These are phyloP conservation scores for Ceratobasidium sp. DNA, from an alignment of 1,284 basidiomycete genomes.

Conservation along the genomic window DNA sequence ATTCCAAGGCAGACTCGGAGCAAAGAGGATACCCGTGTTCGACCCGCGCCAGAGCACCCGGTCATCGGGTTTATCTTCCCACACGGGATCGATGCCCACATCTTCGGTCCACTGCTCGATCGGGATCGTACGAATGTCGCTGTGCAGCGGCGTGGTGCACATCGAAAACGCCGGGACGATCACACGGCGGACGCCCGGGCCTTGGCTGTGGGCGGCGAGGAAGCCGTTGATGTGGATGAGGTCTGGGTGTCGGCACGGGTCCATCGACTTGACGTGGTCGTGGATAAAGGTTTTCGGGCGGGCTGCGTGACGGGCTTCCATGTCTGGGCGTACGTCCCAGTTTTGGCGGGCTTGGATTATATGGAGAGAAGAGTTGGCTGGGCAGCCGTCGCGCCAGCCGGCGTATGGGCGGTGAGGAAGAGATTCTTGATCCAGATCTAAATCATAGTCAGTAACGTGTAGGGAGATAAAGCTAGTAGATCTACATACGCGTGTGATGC, in stretches of 20 bases:
- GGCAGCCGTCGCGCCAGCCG: slow-evolving; percentile 58
- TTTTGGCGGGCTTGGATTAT: slow-evolving; percentile 53
- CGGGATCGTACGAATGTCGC: slow-evolving; percentile 72
- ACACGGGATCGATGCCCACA: slow-evolving; percentile 65
- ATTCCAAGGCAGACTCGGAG: slow-evolving; percentile 64
- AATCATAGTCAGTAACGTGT: neutral
- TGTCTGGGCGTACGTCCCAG: slow-evolving; percentile 51
- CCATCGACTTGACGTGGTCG: slow-evolving; percentile 67
- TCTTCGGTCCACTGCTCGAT: slow-evolving; percentile 61
- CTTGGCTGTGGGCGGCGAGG: slow-evolving; percentile 64
- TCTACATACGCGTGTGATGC: slow-evolving; percentile 62
- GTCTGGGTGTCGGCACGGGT: slow-evolving; percentile 71
- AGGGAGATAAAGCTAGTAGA: slow-evolving; percentile 7
- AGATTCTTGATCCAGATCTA: neutral
- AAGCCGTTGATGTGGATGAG: slow-evolving; percentile 69
- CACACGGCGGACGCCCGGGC: slow-evolving; percentile 65
- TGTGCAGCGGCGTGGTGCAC: slow-evolving; percentile 69
- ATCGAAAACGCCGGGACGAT: slow-evolving; percentile 69
- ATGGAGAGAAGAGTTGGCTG: slow-evolving; percentile 42
- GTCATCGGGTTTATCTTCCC: slow-evolving; percentile 71
- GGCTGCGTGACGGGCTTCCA: slow-evolving; percentile 34
- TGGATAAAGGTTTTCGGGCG: slow-evolving; percentile 65
- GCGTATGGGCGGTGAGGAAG: slow-evolving; percentile 54
- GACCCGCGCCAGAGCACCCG: slow-evolving; percentile 75
- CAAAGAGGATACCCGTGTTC: slow-evolving; percentile 74